A percentile compares a stretch with the other conserved stretches of the same genome.
Evolutionary conservation across 441 rosid species (phyloP).

Genomic region (Lepidium campestre): DNA sequence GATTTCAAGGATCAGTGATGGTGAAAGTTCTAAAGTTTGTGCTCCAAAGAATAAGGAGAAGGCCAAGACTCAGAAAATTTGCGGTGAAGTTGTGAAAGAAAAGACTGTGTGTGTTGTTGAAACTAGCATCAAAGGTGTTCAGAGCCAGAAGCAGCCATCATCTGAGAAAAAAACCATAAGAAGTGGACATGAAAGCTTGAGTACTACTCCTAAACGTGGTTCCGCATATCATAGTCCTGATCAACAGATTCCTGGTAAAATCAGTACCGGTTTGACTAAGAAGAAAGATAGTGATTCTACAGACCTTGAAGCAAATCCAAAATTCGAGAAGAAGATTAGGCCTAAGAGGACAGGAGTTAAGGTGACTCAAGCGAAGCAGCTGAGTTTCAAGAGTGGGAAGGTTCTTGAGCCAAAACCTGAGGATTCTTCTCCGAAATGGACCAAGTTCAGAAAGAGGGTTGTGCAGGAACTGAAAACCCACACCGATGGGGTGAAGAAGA

Average conservation of each 20-base stretch:
- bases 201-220: neutral
- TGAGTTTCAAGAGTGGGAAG: conserved; percentile 39
- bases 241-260: neutral
- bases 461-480: conserved; percentile 6
- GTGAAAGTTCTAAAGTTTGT: conserved; percentile 7
- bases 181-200: conserved; percentile 5
- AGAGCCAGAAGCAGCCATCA: conserved; percentile 21
- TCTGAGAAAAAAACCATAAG: conserved; percentile 18
- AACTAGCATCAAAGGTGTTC: conserved; percentile 15
- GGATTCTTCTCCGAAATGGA: conserved; percentile 30
- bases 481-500: conserved; percentile 14
- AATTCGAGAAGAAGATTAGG: conserved; percentile 21
- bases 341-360: conserved; percentile 25
- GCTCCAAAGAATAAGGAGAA: conserved; percentile 14
- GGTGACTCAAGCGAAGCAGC: conserved; percentile 1
- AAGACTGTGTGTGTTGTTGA: conserved; percentile 30
- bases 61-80: neutral
- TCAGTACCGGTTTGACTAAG: neutral
- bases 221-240: neutral
- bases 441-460: conserved; percentile 27
- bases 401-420: conserved; percentile 30
- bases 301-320: conserved; percentile 4
- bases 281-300: conserved; percentile 9
- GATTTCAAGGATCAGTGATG: conserved; percentile 14
- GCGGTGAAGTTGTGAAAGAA: conserved; percentile 24